These are phyloP conservation scores for Chrysoporthe deuterocubensis DNA, from an alignment of 2,329 filamentous ascomycete species.

Conservation along the genomic window DNA sequence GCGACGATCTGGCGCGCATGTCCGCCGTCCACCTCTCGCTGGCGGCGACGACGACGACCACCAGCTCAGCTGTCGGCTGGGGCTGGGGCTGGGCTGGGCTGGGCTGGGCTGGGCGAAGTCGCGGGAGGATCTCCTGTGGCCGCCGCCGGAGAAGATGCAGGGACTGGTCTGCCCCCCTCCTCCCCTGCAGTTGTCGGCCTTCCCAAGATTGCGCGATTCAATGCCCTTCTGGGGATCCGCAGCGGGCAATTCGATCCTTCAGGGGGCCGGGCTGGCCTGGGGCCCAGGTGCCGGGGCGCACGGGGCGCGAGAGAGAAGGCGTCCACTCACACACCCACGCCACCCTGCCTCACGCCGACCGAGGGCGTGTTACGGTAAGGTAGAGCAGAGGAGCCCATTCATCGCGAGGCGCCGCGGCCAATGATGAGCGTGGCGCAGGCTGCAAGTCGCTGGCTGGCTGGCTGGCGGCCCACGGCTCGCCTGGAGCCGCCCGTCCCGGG, in stretches of 20 bases:
- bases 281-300: not conserved
- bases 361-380: too few species aligned
- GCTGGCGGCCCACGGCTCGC: not conserved
- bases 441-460: slow-evolving; percentile 22
- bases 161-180: slow-evolving; percentile 4
- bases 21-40: not conserved
- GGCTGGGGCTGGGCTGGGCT: too few species aligned
- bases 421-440: slow-evolving; percentile 27
- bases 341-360: not conserved
- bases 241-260: slow-evolving; percentile 24
- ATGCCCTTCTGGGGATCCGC: slow-evolving; percentile 36
- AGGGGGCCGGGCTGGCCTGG: slow-evolving; percentile 2
- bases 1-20: not conserved
- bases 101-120: not conserved
- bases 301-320: not conserved
- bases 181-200: slow-evolving; percentile 33
- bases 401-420: not conserved
- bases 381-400: too few species aligned
- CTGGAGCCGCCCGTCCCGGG: slow-evolving; percentile 31
- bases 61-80: not conserved
- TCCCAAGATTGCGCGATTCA: slow-evolving; percentile 46
- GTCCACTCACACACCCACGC: not conserved
- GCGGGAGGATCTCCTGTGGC: slow-evolving; percentile 28
- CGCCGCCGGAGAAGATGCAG: slow-evolving; percentile 23
- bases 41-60: not conserved